These are phyloP conservation scores for Alternaria alternata DNA, from an alignment of 2,329 filamentous ascomycete genomes.

Conservation along the genomic window DNA sequence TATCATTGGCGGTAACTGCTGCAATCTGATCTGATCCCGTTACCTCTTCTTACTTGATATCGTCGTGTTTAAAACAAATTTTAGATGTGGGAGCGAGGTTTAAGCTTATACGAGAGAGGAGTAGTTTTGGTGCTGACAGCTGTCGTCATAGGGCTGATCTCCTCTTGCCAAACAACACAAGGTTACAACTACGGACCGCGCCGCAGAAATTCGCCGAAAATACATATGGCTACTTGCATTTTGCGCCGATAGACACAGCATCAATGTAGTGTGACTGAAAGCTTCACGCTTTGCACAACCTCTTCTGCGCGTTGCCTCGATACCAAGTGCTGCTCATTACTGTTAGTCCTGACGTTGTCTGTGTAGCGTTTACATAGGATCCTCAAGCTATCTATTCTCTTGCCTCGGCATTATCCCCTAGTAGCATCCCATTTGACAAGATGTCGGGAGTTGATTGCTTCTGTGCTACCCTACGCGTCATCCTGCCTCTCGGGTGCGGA, in stretches of 20 bases:
- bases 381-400: not conserved
- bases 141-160: slow-evolving; percentile 9
- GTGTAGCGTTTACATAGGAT: not conserved
- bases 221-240: slow-evolving; percentile 11
- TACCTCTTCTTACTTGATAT: not conserved
- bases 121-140: not conserved
- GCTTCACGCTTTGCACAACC: slow-evolving; percentile 24
- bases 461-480: slow-evolving; percentile 12
- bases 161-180: not conserved
- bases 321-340: not conserved
- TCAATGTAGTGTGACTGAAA: slow-evolving; percentile 17
- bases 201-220: slow-evolving; percentile 10
- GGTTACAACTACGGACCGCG: slow-evolving; percentile 12
- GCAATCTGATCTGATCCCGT: not conserved
- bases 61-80: too few relatives aligned
- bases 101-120: not conserved
- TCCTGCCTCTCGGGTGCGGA: slow-evolving; percentile 14
- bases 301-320: slow-evolving; percentile 16
- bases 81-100: not conserved
- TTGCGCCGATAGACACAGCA: slow-evolving; percentile 14
- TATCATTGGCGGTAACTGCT: not conserved
- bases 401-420: not conserved
- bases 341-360: not conserved
- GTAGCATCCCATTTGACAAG: not conserved
- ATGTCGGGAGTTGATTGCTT: not conserved